Base-by-base conservation (phyloP, 78 protist species). In the Anaeramoeba flamelloides region DNA sequence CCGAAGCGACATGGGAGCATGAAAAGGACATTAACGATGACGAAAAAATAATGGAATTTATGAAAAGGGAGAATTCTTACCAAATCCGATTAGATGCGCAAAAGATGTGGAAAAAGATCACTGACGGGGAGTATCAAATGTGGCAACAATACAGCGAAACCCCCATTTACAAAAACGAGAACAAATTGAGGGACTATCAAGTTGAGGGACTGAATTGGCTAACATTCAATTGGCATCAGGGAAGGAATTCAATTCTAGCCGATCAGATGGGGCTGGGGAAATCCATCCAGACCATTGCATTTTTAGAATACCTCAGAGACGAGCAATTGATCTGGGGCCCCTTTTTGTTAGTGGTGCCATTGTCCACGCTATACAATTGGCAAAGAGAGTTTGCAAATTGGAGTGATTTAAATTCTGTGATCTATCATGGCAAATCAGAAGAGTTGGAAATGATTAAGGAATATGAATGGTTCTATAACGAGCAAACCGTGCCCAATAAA, bases 1-100 rank as follows among this genome's bases (percentile, higher is more conserved):
- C 64, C 26, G 86, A 81, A 8, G 83, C 84, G 34, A 92, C 96
- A 1, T 93, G 96, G 96, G 95, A 92, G n/a, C n/a, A n/a, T n/a
- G n/a, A n/a, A n/a, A n/a, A n/a, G n/a, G n/a, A n/a, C n/a, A n/a
- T n/a, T n/a, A n/a, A n/a, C n/a, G n/a, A n/a, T n/a, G n/a, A n/a
- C n/a, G n/a, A n/a, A n/a, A n/a, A n/a, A n/a, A n/a, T n/a, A n/a
- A n/a, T n/a, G n/a, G n/a, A n/a, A n/a, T n/a, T n/a, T n/a, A n/a
- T n/a, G n/a, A n/a, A n/a, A n/a, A n/a, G n/a, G n/a, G n/a, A n/a
- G n/a, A n/a, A n/a, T n/a, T n/a, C n/a, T n/a, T n/a, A n/a, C n/a
- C n/a, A n/a, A n/a, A n/a, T n/a, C n/a, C n/a, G n/a, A n/a, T n/a
- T n/a, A n/a, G n/a, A n/a, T n/a, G n/a, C n/a, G n/a, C n/a, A n/a